phyloP scores from a whole-genome alignment of 2,329 filamentous ascomycete genomes.

The Aspergillus hiratsukae region DNA sequence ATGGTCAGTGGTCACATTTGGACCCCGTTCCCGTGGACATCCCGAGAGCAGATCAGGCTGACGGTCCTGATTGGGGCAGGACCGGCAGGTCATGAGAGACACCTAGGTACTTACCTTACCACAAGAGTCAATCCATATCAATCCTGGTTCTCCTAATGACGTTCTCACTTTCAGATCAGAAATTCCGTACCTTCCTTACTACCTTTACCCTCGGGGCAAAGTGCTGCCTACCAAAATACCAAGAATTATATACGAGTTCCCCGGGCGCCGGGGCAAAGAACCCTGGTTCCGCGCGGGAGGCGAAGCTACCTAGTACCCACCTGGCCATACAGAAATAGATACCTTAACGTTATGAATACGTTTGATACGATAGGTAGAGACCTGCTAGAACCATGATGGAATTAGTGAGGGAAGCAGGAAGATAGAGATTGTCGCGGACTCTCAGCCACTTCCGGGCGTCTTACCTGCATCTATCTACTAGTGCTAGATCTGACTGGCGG shows the following conservation, averaged over 20 bases:
- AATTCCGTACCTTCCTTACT: not conserved
- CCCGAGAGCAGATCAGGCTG: not conserved
- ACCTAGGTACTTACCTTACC: too few relatives aligned
- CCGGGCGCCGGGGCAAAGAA: not conserved
- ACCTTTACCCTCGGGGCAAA: not conserved
- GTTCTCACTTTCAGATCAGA: not conserved
- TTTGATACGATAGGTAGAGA: not conserved
- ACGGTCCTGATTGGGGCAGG: slow-evolving; percentile 1
- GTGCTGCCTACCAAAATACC: not conserved
- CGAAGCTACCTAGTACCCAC: not conserved
- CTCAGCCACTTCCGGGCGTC: not conserved
- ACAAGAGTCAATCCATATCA: not conserved
- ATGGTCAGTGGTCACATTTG: not conserved
- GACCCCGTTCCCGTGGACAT: not conserved
- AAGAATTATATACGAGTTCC: not conserved
- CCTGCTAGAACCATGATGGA: too few relatives aligned
- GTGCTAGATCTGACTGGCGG: too few relatives aligned
- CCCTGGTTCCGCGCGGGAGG: not conserved
- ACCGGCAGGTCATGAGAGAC: too few relatives aligned
- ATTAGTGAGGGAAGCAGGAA: too few relatives aligned
- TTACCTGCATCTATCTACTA: not conserved
- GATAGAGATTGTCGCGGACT: too few relatives aligned
- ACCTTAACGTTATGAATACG: not conserved
- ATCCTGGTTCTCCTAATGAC: too few relatives aligned
- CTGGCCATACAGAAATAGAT: too few relatives aligned